phyloP scores from a whole-genome alignment of 164 flowering plant genomes.

The Euptelea pleiosperma region DNA sequence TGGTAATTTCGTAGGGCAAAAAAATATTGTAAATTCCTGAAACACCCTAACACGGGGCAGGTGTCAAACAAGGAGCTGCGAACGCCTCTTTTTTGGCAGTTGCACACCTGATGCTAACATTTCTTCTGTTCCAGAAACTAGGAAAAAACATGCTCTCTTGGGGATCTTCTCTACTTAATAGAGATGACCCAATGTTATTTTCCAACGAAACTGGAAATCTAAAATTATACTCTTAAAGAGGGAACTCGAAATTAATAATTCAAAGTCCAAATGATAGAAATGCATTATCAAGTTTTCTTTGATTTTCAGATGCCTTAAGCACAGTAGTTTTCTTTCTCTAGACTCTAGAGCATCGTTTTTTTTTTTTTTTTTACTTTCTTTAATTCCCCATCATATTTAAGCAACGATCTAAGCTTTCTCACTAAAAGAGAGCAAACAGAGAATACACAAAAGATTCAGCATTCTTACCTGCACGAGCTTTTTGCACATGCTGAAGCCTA shows the following conservation, averaged over 20 bases:
- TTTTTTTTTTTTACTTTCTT: no score
- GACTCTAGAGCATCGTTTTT: no score
- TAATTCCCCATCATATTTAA: not conserved
- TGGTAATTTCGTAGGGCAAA: no score
- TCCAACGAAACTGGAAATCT: not conserved
- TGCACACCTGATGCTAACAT: no score
- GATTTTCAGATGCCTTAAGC: not conserved
- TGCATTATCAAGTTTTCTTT: not conserved
- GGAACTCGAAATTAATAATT: not conserved
- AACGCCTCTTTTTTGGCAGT: no score
- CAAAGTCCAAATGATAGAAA: not conserved
- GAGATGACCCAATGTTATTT: not conserved
- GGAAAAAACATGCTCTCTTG: not conserved
- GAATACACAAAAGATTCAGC: not conserved
- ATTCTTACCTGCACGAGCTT: constrained; percentile 71
- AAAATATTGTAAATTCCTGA: no score
- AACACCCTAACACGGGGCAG: no score
- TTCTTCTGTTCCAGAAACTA: not conserved
- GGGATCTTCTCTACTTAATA: not conserved
- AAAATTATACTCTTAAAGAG: not conserved
- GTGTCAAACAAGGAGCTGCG: no score
- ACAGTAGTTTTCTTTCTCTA: not conserved
- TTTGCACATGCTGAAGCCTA: constrained; percentile 78
- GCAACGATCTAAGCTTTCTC: not conserved
- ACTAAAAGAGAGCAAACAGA: not conserved